Percentiles rank a stretch among this genome's conserved stretches.
phyloP scores from a whole-genome alignment of 1,284 basidiomycete species.

The Puccinia coronata region DNA sequence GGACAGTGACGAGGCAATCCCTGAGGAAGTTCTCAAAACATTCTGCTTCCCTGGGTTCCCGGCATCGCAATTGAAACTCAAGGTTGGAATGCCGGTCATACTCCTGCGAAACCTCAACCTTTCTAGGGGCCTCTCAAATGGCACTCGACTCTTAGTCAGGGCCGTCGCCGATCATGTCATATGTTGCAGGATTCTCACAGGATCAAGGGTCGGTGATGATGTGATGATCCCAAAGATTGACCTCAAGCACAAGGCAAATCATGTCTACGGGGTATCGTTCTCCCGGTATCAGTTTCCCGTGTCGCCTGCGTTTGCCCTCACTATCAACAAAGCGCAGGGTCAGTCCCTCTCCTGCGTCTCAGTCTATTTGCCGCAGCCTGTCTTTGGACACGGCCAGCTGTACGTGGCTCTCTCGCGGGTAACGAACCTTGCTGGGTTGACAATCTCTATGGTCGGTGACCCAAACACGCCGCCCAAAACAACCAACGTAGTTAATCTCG shows the following conservation, averaged over 20 bases:
- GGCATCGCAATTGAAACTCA: not conserved
- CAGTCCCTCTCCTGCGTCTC: slow-evolving; percentile 59
- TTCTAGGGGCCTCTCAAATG: not conserved
- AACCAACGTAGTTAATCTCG: not conserved
- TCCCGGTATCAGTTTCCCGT: slow-evolving; percentile 60
- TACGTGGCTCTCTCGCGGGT: slow-evolving; percentile 57
- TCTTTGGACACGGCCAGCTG: slow-evolving; percentile 62
- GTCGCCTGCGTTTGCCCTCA: slow-evolving; percentile 61
- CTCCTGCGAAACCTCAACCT: slow-evolving; percentile 3
- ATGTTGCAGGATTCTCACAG: not conserved
- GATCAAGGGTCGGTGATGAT: not conserved
- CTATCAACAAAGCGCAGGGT: slow-evolving; percentile 63
- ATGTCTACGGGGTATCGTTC: slow-evolving; percentile 55
- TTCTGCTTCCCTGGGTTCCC: slow-evolving; percentile 2
- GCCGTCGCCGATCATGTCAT: not conserved
- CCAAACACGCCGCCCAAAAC: not conserved
- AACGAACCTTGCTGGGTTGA: too few species aligned
- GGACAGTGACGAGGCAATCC: not conserved
- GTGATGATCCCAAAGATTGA: not conserved
- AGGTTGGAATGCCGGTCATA: slow-evolving; percentile 5
- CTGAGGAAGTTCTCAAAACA: not conserved
- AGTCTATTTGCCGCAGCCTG: slow-evolving; percentile 58
- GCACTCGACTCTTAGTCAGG: not conserved
- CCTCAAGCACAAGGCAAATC: not conserved
- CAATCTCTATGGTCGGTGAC: not conserved